These are phyloP conservation scores for Trichoderma simmonsii DNA, from an alignment of 2,329 filamentous ascomycete species.

Conservation along the genomic window DNA sequence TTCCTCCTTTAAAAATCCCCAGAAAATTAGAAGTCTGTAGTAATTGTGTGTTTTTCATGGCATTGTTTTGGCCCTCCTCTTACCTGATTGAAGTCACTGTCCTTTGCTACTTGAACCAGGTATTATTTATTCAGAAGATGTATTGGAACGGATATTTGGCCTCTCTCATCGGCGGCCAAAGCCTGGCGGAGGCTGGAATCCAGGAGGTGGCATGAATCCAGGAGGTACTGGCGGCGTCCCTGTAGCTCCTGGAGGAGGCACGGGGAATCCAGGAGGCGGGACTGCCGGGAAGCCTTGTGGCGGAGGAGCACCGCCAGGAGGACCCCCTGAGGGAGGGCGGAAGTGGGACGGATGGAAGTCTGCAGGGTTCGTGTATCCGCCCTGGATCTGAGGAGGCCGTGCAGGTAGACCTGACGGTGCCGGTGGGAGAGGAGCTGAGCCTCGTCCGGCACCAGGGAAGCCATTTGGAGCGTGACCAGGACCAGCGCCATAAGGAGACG, in stretches of 20 bases:
- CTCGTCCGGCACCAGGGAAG: constrained; percentile 26
- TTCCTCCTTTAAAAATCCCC: neutral
- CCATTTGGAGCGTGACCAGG: constrained; percentile 25
- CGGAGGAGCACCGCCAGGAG: constrained; percentile 38
- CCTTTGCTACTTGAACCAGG: neutral
- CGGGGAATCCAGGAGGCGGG: constrained; percentile 41
- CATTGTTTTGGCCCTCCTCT: constrained; percentile 6
- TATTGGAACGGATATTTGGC: neutral
- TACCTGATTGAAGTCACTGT: neutral
- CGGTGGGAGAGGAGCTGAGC: constrained; percentile 43
- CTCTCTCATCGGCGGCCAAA: constrained; percentile 36
- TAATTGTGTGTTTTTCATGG: constrained; percentile 1
- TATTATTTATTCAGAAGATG: neutral
- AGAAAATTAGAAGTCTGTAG: constrained; percentile 1
- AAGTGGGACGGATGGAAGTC: constrained; percentile 47
- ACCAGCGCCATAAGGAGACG: constrained; percentile 34
- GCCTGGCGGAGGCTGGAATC: constrained; percentile 47
- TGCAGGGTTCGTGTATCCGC: constrained; percentile 44
- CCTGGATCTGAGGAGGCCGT: constrained; percentile 46
- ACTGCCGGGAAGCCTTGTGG: constrained; percentile 38
- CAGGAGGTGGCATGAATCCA: constrained; percentile 41
- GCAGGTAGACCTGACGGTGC: constrained; percentile 50
- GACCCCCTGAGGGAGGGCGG: constrained; percentile 26
- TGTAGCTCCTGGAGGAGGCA: constrained; percentile 34
- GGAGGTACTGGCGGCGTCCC: constrained; percentile 40